These are phyloP conservation scores for Gleditsia sinensis DNA, from an alignment of 306 rosid species.

Conservation along the genomic window DNA sequence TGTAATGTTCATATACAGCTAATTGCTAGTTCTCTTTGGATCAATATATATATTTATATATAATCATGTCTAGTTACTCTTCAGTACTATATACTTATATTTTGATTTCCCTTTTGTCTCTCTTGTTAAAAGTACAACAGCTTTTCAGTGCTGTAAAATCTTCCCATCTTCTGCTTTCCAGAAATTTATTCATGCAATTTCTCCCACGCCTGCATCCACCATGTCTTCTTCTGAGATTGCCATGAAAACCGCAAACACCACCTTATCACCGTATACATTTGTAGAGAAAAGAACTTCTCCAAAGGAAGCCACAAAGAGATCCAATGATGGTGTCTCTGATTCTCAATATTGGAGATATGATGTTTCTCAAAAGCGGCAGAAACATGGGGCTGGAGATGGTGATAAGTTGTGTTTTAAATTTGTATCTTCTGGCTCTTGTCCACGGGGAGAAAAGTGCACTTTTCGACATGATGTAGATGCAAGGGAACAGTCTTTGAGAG, in stretches of 20 bases:
- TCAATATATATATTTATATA: too few species aligned
- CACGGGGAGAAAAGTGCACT: slow-evolving; percentile 78
- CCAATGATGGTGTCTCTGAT: slow-evolving; percentile 57
- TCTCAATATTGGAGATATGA: slow-evolving; percentile 97
- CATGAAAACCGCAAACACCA: slow-evolving; percentile 67
- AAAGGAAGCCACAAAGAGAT: slow-evolving; percentile 63
- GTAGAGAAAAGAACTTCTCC: slow-evolving; percentile 42
- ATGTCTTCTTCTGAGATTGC: slow-evolving; percentile 85
- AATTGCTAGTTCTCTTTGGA: slow-evolving; percentile 6
- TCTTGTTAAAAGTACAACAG: slow-evolving; percentile 18
- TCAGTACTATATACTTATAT: background rate
- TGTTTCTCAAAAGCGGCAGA: slow-evolving; percentile 81
- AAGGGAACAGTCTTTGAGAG: slow-evolving; percentile 73
- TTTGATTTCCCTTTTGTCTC: background rate
- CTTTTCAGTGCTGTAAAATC: slow-evolving; percentile 34
- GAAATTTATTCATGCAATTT: slow-evolving; percentile 96
- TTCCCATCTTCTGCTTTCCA: slow-evolving; percentile 45
- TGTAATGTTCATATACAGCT: background rate
- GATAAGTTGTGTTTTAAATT: slow-evolving; percentile 83
- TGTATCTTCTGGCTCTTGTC: slow-evolving; percentile 86
- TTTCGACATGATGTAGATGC: slow-evolving; percentile 85
- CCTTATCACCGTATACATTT: slow-evolving; percentile 69
- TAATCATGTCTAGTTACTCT: background rate
- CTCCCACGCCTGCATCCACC: slow-evolving; percentile 88
- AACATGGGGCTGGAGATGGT: slow-evolving; percentile 62